Evolutionary conservation across 202 grass and related monocot genomes (phyloP).

Genomic region (Schoenoplectus triqueter): DNA sequence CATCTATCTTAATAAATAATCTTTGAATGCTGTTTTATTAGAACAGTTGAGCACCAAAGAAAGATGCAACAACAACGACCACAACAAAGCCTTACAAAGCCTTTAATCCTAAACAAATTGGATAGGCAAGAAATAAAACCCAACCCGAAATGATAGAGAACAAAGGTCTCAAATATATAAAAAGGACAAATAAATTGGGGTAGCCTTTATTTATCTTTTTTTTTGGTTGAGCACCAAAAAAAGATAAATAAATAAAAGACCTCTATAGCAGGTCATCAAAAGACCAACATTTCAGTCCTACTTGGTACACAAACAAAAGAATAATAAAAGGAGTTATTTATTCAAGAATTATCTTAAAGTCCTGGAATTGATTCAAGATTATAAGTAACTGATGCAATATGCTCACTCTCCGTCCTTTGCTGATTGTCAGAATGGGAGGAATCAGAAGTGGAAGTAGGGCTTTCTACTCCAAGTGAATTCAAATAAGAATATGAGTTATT

Average conservation of each 20-base stretch:
- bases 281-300: conserved; percentile 12
- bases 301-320: conserved; percentile 30
- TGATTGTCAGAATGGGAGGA: conserved; percentile 51
- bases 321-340: conserved; percentile 25
- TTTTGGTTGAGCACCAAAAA: neutral
- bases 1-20: conserved; percentile 10
- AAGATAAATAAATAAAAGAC: neutral
- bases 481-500: conserved; percentile 69
- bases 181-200: too few species aligned
- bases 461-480: conserved; percentile 56
- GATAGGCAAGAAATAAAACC: too few species aligned
- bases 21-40: conserved; percentile 16
- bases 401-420: conserved; percentile 38
- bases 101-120: too few species aligned
- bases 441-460: neutral
- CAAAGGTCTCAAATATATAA: too few species aligned
- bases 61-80: too few species aligned
- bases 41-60: neutral
- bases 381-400: conserved; percentile 57
- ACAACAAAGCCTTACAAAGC: too few species aligned
- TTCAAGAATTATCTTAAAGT: conserved; percentile 52
- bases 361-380: conserved; percentile 93
- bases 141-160: too few species aligned
- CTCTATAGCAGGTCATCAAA: conserved; percentile 29
- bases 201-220: too few species aligned